These are phyloP conservation scores for Verticillium nubilum DNA, from an alignment of 2,329 filamentous ascomycete species.

Conservation along the genomic window DNA sequence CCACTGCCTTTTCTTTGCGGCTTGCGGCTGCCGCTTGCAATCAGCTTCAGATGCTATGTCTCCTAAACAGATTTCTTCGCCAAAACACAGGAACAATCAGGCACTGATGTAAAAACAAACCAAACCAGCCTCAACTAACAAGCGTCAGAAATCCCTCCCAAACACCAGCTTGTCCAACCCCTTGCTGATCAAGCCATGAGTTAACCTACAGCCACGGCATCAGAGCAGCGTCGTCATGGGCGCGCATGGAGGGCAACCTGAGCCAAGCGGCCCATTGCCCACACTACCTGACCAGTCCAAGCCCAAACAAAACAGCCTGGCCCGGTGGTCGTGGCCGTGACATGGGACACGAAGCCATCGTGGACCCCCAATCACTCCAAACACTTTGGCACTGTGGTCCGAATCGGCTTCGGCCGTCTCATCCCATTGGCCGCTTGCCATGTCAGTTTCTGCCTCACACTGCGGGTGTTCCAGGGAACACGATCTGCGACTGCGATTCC, in stretches of 20 bases:
- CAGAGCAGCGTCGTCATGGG: background rate
- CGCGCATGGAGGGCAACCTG: background rate
- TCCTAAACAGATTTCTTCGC: background rate
- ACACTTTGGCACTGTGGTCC: constrained; percentile 8
- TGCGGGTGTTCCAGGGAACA: constrained; percentile 11
- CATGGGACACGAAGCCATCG: background rate
- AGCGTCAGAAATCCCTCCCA: background rate
- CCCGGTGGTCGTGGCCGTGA: background rate
- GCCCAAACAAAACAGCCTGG: background rate
- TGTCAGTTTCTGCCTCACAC: constrained; percentile 11
- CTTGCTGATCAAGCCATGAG: background rate
- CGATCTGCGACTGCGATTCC: constrained; percentile 10
- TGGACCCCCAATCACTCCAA: background rate
- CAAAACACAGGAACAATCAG: background rate
- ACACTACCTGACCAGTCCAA: background rate
- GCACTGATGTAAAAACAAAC: background rate
- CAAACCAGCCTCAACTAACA: too few relatives aligned
- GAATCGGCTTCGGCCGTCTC: constrained; percentile 12
- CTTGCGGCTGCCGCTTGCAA: background rate
- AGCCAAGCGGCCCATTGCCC: background rate
- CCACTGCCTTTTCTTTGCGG: background rate
- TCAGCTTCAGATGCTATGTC: background rate
- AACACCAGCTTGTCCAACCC: background rate
- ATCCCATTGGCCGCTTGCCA: constrained; percentile 8
- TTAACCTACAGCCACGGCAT: background rate